phyloP scores from a whole-genome alignment of 2,329 filamentous ascomycete species.

The Cytospora mali region DNA sequence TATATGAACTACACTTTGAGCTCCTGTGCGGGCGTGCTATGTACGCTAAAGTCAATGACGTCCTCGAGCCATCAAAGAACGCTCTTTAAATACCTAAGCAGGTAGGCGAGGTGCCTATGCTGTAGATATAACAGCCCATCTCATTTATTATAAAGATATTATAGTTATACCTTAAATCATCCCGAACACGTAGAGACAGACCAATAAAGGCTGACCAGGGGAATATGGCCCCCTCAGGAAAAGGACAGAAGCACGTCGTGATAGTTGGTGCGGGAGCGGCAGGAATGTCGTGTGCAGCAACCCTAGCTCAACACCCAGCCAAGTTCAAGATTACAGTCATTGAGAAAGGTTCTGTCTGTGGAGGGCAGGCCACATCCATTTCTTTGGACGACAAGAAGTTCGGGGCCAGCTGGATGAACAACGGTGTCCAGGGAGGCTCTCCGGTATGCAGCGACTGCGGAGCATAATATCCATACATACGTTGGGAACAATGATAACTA shows the following conservation, averaged over 20 bases:
- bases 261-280: slow-evolving; percentile 66
- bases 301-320: slow-evolving; percentile 65
- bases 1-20: background rate
- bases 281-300: slow-evolving; percentile 68
- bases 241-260: slow-evolving; percentile 50
- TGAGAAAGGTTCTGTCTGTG: slow-evolving; percentile 60
- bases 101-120: too few species aligned
- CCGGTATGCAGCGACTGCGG: slow-evolving; percentile 3
- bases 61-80: background rate
- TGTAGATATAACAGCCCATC: too few species aligned
- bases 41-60: slow-evolving; percentile 22
- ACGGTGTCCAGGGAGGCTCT: slow-evolving; percentile 46
- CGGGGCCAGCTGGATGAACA: slow-evolving; percentile 63
- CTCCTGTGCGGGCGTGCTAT: background rate
- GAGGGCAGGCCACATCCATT: slow-evolving; percentile 64
- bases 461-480: background rate
- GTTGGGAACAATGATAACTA: background rate
- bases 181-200: background rate
- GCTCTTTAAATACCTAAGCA: background rate
- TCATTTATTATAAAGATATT: too few species aligned
- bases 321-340: slow-evolving; percentile 67
- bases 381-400: slow-evolving; percentile 58
- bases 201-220: background rate
- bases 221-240: slow-evolving; percentile 16
- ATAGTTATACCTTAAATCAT: too few species aligned